Evolutionary conservation across 257 asterid species (phyloP), one percentile per base, ranked within the genome.

Genomic region (Solanum medicagineum): DNA sequence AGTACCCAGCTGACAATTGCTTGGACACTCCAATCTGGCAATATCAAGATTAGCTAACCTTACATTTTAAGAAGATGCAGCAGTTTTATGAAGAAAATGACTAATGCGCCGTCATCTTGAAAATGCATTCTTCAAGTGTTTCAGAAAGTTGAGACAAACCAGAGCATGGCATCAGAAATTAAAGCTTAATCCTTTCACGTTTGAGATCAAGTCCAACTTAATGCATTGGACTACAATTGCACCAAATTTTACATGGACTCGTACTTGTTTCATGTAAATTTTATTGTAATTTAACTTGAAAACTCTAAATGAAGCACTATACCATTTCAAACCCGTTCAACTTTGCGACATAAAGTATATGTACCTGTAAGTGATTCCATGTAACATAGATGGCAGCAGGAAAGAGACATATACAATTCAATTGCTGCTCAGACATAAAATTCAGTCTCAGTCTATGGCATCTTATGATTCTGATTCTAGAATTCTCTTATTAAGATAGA

Each of bases 21-120:
- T 92, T 95, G 98, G 80, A 95, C 98, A 56, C 98, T 94, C 98
- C 98, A 95, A 94, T 95, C 98, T 95, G 93, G 85, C 85, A 90
- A 85, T 81, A 85, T 85, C 86, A 85, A 91, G 85, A 87, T 88
- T 89, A 88, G 86, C 86, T 84, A 87, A 87, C 82, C 86, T 84
- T 83, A 85, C 87, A 87, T 86, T 59, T 15, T 82, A 74, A 13
- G 60, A 47, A 22, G 81, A 74, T 47, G 32, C 12, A 12, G 59
- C 81, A 74, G 22, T 22, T 74, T 13, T 4, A 22, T 47, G 4
- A 47, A 74, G 42, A 22, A 70, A 14, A 74, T 4, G 81, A 42
- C 42, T 47, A 2, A 14, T 22, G 59, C 60, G 7, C 60, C 60
- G 45, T 47, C n/a, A 47, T 22, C 59, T 74, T 74, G 81, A 40